Base-by-base conservation (phyloP, 2,329 filamentous ascomycete species). In the Cordyceps fumosorosea region DNA sequence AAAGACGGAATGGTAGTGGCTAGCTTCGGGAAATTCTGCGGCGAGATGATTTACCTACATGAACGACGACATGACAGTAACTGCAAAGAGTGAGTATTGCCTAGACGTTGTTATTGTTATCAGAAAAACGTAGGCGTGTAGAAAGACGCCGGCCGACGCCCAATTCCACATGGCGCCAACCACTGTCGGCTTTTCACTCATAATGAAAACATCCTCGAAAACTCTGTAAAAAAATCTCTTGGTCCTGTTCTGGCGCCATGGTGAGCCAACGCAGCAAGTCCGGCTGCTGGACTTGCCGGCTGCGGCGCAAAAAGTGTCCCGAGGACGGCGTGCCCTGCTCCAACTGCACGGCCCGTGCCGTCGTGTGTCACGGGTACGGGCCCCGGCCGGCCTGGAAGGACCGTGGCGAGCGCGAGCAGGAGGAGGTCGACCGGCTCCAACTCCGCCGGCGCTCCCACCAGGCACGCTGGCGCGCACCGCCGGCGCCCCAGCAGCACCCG, bases 221-320 rank as follows among this genome's bases (percentile, higher is more conserved):
- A 37, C 11, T 37, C 34, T 14, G 34, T 37, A 37, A 14, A 12
- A 37, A 14, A 32, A 32, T 32, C 11, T 14, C 18, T 11, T 18
- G 12, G n/a, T 14, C 12, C 5, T 10, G 14, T 2, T 22, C 4
- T 4, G 1, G 26, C 18, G 6, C 24, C 51, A 54, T 54, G 51
- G 51, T 54, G 5, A 54, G 40, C 34, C 52, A 55, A 1, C 52
- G 52, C 52, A 63, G 61, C 55, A 63, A 63, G 20, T 22, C 34
- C 18, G 61, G 61, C 2, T 63, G 61, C 56, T 63, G 61, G 61
- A 63, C 55, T 3, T 63, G 61, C 32, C 61, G 61, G 12, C 61
- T 63, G 6, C 48, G 61, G 5, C 22, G 56, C 34, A 55, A 55
- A 14, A 55, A 55, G 22, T 55, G 52, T 14, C 16, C 16, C 5